Evolutionary conservation across 148 eudicot genomes (phyloP), one percentile per base, ranked within the genome.

Genomic region (Cornus controversa): DNA sequence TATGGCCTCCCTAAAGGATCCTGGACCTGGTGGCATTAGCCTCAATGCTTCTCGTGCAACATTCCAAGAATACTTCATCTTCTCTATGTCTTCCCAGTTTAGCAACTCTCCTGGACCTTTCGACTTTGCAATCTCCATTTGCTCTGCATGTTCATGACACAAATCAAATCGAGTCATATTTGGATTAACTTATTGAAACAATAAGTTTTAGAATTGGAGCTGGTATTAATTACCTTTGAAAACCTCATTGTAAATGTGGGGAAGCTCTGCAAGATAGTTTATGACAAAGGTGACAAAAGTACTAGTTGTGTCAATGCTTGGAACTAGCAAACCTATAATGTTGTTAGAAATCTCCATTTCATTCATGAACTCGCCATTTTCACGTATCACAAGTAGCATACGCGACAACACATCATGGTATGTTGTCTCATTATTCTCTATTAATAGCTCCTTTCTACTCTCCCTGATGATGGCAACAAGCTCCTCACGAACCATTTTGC

Each of bases 241-340:
- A 40, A 86, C 89, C 25, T 79, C 67, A 2, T 83, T 29, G 63
- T 83, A 86, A 22, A 83, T 45, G 62, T 86, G 84, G 5, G 86
- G 89, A 73, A 71, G 78, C 72, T 83, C 84, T 8, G 86, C 89
- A 68, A 86, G 86, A 64, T 75, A 78, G 70, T 81, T 80, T 45
- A 86, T 36, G 27, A 81, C 80, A 14, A 74, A 47, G 40, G 84
- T 78, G 31, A 81, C 69, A 8, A 84, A 79, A 53, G 78, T 60
- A 53, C 84, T 79, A 3, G 82, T 84, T 65, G 84, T 83, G 15
- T 86, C 89, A 58, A 71, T 72, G 70, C 84, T 82, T 0, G 74
- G 86, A 28, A 83, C 72, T 7, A 86, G 76, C 42, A 82, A 60
- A n/a, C 84, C 82, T 4, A 83, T 54, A n/a, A 85, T 80, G 69